Evolutionary conservation across 371 early-diverging fungal genomes (phyloP), one percentile per base, ranked within the genome.

Genomic region (Mortierella sp.): DNA sequence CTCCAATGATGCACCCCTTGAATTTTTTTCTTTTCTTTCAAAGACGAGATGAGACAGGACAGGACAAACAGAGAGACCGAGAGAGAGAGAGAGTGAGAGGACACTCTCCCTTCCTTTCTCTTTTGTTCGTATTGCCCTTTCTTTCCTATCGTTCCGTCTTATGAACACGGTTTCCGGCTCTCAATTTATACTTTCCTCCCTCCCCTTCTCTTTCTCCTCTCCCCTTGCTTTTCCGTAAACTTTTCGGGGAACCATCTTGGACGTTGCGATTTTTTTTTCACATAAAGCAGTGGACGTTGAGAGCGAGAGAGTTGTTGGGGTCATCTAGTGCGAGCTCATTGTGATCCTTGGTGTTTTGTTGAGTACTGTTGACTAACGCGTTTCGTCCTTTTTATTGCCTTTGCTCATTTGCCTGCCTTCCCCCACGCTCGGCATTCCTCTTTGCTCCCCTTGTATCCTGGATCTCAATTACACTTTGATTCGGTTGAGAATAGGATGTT

Each of bases 401-500:
- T 35, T 6, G 0, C 18, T 63, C 63, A 35, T 32, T 35, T 27
- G 18, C 35, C 35, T 63, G 4, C 21, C 21, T 18, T 35, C 65
- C 38, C 10, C 65, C 14, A 60, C 63, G 1, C 63, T 60, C 35
- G 63, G 32, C 63, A 32, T 5, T 60, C 4, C 4, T 12, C 4
- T 38, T 51, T 16, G 4, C 51, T 51, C 21, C 21, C 18, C 10
- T 55, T 55, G 56, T 14, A 18, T 71, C 21, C 16, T 41, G 21
- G 3, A 35, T 48, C 16, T 51, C 35, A 56, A 56, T 56, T 21
- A 51, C 51, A n/a, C 56, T 10, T 35, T 75, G 14, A 46, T 29
- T 38, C 49, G n/a, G 56, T 32, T 11, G 24, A 74, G 14, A 16
- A 51, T 75, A 83, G 83, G 80, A 83, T 74, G 43, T 83, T 38